Percentiles rank a stretch among this genome's conserved stretches.
These are phyloP conservation scores for Diplodia seriata DNA, from an alignment of 2,329 filamentous ascomycete species.

Conservation along the genomic window DNA sequence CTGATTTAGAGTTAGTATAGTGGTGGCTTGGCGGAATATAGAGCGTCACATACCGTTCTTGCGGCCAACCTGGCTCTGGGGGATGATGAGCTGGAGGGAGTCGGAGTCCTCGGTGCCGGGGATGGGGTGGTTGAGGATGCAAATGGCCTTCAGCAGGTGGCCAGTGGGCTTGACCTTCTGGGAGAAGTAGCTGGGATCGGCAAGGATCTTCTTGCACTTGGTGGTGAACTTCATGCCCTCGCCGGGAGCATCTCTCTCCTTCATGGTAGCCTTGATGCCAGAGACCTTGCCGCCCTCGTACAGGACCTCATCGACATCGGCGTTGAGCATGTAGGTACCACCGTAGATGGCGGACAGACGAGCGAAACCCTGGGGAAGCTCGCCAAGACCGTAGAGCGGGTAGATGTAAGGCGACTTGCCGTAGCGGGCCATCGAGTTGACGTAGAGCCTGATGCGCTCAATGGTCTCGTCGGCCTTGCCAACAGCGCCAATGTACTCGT, in stretches of 20 bases:
- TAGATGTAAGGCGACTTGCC: conserved; percentile 99
- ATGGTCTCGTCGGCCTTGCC: conserved; percentile 84
- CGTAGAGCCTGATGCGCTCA: conserved; percentile 92
- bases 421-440: conserved; percentile 96
- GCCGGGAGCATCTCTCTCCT: conserved; percentile 75
- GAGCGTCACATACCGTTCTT: conserved; percentile 76
- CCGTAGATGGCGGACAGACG: conserved; percentile 98
- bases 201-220: conserved; percentile 93
- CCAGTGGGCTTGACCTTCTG: conserved; percentile 85
- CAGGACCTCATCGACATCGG: conserved; percentile 84
- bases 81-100: conserved; percentile 94
- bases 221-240: conserved; percentile 90
- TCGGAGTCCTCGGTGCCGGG: conserved; percentile 88
- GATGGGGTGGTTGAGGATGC: conserved; percentile 94
- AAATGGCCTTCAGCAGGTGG: conserved; percentile 94
- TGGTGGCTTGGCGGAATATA: no score
- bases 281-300: conserved; percentile 86
- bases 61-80: conserved; percentile 94
- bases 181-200: conserved; percentile 96
- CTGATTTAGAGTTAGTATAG: conserved; percentile 53
- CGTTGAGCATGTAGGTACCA: conserved; percentile 99
- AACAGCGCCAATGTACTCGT: conserved; percentile 78
- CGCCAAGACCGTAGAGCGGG: conserved; percentile 94
- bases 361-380: conserved; percentile 96
- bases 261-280: conserved; percentile 98